phyloP scores from a whole-genome alignment of 805 yeast species.

The Scheffersomyces lignosus region DNA sequence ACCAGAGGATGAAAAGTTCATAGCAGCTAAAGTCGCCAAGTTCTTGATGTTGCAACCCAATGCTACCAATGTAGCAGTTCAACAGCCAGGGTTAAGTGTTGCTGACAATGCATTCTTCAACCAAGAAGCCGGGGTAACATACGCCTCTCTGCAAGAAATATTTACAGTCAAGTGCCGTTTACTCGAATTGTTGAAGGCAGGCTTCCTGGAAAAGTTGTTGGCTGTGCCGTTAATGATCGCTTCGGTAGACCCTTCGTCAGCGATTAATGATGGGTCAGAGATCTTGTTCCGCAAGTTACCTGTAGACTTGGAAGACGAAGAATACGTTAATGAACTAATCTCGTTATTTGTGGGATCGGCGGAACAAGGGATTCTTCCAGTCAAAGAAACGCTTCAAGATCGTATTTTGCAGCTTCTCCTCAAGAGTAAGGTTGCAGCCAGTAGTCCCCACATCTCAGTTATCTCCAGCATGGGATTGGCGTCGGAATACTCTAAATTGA shows the following conservation, averaged over 20 bases:
- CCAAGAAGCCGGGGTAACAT: slow-evolving; percentile 63
- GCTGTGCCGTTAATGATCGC: slow-evolving; percentile 61
- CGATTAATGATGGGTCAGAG: slow-evolving; percentile 55
- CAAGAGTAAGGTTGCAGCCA: slow-evolving; percentile 54
- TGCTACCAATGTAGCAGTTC: slow-evolving; percentile 21
- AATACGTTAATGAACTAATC: slow-evolving; percentile 45
- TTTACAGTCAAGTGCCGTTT: slow-evolving; percentile 25
- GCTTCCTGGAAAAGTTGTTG: slow-evolving; percentile 37
- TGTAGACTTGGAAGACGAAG: slow-evolving; percentile 52
- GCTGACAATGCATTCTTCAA: slow-evolving; percentile 63
- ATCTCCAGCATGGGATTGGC: slow-evolving; percentile 61
- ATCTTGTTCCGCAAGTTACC: slow-evolving; percentile 49
- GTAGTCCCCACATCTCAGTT: slow-evolving; percentile 39
- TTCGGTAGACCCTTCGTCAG: slow-evolving; percentile 56
- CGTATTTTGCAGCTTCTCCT: slow-evolving; percentile 50
- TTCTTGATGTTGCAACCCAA: slow-evolving; percentile 58
- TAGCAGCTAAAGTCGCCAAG: slow-evolving; percentile 50
- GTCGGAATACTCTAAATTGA: slow-evolving; percentile 52
- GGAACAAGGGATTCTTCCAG: slow-evolving; percentile 51
- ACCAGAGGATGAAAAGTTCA: slow-evolving; percentile 42
- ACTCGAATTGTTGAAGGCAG: slow-evolving; percentile 40
- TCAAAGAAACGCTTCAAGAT: slow-evolving; percentile 52
- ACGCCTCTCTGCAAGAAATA: slow-evolving; percentile 48
- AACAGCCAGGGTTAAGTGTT: slow-evolving; percentile 64
- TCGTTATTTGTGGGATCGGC: slow-evolving; percentile 54